Evolutionary conservation across 2,329 filamentous ascomycete genomes (phyloP), one percentile per base, ranked within the genome.

Genomic region (Arthrobotrys musiformis): DNA sequence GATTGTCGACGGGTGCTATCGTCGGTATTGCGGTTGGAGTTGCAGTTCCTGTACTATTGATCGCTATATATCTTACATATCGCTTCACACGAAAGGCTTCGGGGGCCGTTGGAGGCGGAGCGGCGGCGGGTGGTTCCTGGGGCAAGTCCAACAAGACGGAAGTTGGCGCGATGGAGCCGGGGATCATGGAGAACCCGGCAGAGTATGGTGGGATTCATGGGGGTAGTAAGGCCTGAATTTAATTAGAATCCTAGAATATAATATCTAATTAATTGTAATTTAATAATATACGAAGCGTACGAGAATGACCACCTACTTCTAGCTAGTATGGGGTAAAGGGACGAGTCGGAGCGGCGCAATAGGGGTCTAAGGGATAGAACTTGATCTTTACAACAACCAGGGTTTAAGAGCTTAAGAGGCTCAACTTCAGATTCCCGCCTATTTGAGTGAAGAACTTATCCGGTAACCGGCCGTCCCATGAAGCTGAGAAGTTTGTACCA

Each of bases 11-110:
- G 6, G 56, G 56, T 5, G 46, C 67, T 19, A 70, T 70, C 13
- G 46, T 24, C 3, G 67, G 67, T 15, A 70, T 70, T 26, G 67
- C 56, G 11, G 67, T 62, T 6, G 67, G 67, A 4, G 26, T 70
- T 5, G 67, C 44, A 0, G 44, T 70, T 30, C 67, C 67, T 0
- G 30, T 70, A 2, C 24, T 70, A 11, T 9, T 22, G 7, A 42
- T 28, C 2, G 7, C 50, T 7, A 13, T 54, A 24, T 70, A 52
- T 35, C 37, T 62, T 11, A 48, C 44, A 11, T 70, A 62, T 22
- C 30, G 67, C 4, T 22, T 58, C 11, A 68, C 33, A 0, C n/a
- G 52, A n/a, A 54, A 30, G 26, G 15, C 4, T n/a, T n/a, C 42
- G 2, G 24, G 1, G n/a, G 11, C 46, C 19, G 2, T 2, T 11